Evolutionary conservation across 306 rosid genomes (phyloP).

Genomic region (Sicyos edulis): DNA sequence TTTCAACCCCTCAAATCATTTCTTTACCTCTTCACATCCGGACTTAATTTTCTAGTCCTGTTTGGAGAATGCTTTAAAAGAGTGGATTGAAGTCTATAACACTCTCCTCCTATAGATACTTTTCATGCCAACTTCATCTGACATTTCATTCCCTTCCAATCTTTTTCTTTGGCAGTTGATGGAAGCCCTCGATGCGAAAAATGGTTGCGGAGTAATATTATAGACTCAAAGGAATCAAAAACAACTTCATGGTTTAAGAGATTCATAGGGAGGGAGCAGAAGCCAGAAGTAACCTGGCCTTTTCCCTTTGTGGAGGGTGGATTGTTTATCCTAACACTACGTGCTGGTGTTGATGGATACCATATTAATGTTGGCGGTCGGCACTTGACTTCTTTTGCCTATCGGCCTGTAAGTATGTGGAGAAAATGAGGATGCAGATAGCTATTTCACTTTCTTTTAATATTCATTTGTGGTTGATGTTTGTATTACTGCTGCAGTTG

Average conservation of each 20-base stretch:
- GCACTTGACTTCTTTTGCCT: conserved; percentile 86
- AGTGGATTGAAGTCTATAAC: background rate
- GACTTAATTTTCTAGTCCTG: background rate
- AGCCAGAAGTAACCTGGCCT: conserved; percentile 97
- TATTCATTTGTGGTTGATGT: background rate
- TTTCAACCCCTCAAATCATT: background rate
- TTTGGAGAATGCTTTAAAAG: background rate
- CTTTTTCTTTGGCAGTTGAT: conserved; percentile 60
- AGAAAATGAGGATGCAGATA: conserved; percentile 1
- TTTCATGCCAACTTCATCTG: conserved; percentile 3
- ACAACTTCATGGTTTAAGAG: conserved; percentile 96
- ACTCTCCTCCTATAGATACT: background rate
- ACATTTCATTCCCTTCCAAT: conserved; percentile 17
- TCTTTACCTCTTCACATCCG: background rate
- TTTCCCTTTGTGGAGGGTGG: conserved; percentile 85
- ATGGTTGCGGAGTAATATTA: conserved; percentile 74
- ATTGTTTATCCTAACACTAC: conserved; percentile 81
- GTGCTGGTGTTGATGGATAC: conserved; percentile 90
- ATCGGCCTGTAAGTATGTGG: conserved; percentile 63
- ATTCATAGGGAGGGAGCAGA: conserved; percentile 89
- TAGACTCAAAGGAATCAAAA: conserved; percentile 74
- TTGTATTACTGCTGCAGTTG: conserved; percentile 21
- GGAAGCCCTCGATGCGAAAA: conserved; percentile 76
- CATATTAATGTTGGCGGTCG: conserved; percentile 85
- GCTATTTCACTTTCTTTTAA: background rate